Evolutionary conservation across 2,329 filamentous ascomycete species (phyloP), one percentile per base, ranked within the genome.

Genomic region (Zasmidium angulare): DNA sequence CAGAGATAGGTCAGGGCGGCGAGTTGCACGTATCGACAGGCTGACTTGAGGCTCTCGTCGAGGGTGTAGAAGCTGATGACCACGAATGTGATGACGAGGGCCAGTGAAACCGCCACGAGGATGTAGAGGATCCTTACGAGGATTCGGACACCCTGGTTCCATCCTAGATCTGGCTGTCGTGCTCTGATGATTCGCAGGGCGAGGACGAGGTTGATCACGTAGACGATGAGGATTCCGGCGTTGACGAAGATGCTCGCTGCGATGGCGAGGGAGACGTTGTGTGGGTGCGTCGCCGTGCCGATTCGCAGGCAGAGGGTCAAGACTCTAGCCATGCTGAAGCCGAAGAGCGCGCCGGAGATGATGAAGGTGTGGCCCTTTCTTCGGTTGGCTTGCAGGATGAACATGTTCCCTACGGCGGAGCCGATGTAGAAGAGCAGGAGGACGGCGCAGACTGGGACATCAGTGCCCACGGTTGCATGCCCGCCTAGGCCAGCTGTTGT

Each of bases 271-370:
- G 61, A 60, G 29, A 71, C 59, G 46, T 71, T 68, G 19, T 62
- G 61, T 1, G 72, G 72, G 3, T 70, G 62, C 2, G 60, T 63
- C 3, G 72, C 66, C 63, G 67, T 68, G n/a, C 56, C 70, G 26
- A 74, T 71, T 4, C 72, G 64, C 10, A 81, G 65, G 23, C 71
- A 69, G 46, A 71, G 75, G 3, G 78, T 79, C 11, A 74, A 52
- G 14, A 78, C 69, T 21, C 79, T 71, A 10, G 76, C 72, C 71
- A 78, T 76, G 64, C 75, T 78, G 66, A 80, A 80, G 2, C 71
- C 70, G 50, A 79, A 79, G 1, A 80, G 66, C 56, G 77, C 66
- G 14, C 66, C 60, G 31, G 70, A 76, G 55, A 78, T 67, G 7
- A 78, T 46, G 55, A 81, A 81, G 22, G 77, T 77, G 63, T 79